A percentile compares a stretch with the other conserved stretches of the same genome.
These are phyloP conservation scores for Coelastrella sp. DNA, from an alignment of 139 green algal species.

Conservation along the genomic window DNA sequence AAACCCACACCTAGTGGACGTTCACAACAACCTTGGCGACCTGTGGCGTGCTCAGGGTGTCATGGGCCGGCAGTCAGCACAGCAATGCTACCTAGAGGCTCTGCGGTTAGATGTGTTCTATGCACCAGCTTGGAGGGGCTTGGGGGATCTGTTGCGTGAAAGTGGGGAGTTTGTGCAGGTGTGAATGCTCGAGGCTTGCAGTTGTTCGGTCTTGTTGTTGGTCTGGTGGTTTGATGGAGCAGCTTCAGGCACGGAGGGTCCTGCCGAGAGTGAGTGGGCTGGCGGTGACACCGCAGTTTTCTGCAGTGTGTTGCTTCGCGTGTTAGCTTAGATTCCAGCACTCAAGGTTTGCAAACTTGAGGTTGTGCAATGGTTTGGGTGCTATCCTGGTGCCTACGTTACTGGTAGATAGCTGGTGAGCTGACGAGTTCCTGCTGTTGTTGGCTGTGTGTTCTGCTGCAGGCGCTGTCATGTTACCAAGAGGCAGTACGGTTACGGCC, in stretches of 20 bases:
- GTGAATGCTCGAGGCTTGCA: not conserved
- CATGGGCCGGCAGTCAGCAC: constrained; percentile 55
- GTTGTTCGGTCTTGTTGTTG: no score
- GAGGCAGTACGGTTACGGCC: constrained; percentile 73
- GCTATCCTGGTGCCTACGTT: not conserved
- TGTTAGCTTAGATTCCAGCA: no score
- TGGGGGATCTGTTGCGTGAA: constrained; percentile 81
- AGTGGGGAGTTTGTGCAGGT: constrained; percentile 58
- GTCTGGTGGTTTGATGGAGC: no score
- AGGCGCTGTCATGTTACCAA: constrained; percentile 42
- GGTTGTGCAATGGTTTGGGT: no score
- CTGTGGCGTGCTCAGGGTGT: constrained; percentile 76
- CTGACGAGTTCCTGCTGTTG: not conserved
- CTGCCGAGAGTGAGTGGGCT: no score
- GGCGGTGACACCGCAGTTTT: no score
- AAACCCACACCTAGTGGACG: constrained; percentile 65
- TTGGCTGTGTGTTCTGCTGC: not conserved
- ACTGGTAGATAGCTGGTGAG: not conserved
- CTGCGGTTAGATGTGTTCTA: constrained; percentile 70
- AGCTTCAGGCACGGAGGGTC: no score
- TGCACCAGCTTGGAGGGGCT: constrained; percentile 82
- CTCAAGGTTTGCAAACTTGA: no score
- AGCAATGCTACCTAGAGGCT: constrained; percentile 81
- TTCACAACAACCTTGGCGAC: constrained; percentile 88
- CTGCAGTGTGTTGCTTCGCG: no score